A percentile compares a stretch with the other conserved stretches of the same genome.
These are phyloP conservation scores for Wickerhamiella parazyma DNA, from an alignment of 805 yeast species.

Conservation along the genomic window DNA sequence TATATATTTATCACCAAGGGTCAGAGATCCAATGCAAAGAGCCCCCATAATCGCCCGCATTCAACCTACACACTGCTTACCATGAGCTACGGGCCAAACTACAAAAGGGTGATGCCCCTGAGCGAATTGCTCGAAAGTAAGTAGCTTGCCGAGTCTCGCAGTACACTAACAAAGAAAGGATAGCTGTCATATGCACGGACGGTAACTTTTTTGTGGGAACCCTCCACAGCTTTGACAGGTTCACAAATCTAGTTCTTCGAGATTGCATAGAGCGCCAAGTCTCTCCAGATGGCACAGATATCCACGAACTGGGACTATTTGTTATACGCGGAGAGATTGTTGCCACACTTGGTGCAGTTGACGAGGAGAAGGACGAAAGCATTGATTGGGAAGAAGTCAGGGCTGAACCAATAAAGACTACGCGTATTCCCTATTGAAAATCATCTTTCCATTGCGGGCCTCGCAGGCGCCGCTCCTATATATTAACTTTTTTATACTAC, in stretches of 20 bases:
- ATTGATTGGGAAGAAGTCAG: slow-evolving; percentile 26
- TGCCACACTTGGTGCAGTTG: slow-evolving; percentile 25
- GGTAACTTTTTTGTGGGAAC: slow-evolving; percentile 25
- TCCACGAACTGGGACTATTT: slow-evolving; percentile 24
- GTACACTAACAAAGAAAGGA: slow-evolving; percentile 19
- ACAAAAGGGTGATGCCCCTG: slow-evolving; percentile 10
- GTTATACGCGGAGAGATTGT: slow-evolving; percentile 27
- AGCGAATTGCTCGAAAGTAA: slow-evolving; percentile 20
- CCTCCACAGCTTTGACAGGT: slow-evolving; percentile 27
- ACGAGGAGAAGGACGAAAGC: slow-evolving; percentile 21
- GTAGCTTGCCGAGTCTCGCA: slow-evolving; percentile 5
- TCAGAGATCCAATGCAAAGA: no score
- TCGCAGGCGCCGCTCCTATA: no score
- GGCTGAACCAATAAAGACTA: slow-evolving; percentile 12
- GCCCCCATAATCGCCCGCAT: no score
- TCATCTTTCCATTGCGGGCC: background rate
- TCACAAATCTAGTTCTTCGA: slow-evolving; percentile 25
- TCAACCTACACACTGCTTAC: no score
- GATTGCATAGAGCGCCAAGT: slow-evolving; percentile 22
- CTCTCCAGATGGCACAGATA: slow-evolving; percentile 18
- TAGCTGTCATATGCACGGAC: slow-evolving; percentile 25
- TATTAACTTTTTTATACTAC: background rate
- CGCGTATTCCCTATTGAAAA: slow-evolving; percentile 4
- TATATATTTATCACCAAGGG: background rate
- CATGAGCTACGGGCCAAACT: slow-evolving; percentile 8